Evolutionary conservation across 2,329 filamentous ascomycete genomes (phyloP), one percentile per base, ranked within the genome.

Genomic region (Trichoderma harzianum): DNA sequence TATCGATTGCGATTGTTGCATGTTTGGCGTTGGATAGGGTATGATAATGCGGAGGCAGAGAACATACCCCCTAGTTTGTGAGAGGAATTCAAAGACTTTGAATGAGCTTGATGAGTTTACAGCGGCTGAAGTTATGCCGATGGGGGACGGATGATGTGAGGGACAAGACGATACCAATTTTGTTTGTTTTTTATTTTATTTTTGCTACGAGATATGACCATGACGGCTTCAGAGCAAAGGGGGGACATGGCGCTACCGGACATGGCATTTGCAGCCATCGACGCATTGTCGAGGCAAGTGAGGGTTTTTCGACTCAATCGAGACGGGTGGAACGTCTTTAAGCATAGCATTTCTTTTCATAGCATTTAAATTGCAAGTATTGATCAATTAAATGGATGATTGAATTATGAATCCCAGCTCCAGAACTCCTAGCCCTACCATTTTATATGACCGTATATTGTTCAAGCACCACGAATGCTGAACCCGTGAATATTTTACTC

Each of bases 21-120:
- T 39, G 61, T 68, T 73, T 70, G 77, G 76, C 76, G 77, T 79
- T 78, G 74, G 74, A 75, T 74, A 75, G 75, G 43, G 67, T 69
- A 62, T 62, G 51, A 14, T 62, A 47, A 70, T 63, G 68, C 7
- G 43, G 47, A 64, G 60, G 60, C n/a, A 3, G 36, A 34, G 30
- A 64, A 24, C 68, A 70, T 64, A 70, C 68, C 60, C 3, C 60
- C 2, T 7, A n/a, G 47, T 24, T 21, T 36, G 26, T n/a, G 61
- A 3, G 21, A 58, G 3, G 12, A 12, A 12, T 12, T 51, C 43
- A 51, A 51, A 51, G 43, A 24, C 43, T 51, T 51, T 51, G 62
- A 24, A 24, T 3, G 64, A 12, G 55, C 34, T 28, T 53, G 69
- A 36, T 61, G 24, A 30, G 7, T 55, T 18, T 62, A 43, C 21